A percentile compares a stretch with the other conserved stretches of the same genome.
phyloP scores from a whole-genome alignment of 2,329 filamentous ascomycete species.

The Dendryphion nanum region DNA sequence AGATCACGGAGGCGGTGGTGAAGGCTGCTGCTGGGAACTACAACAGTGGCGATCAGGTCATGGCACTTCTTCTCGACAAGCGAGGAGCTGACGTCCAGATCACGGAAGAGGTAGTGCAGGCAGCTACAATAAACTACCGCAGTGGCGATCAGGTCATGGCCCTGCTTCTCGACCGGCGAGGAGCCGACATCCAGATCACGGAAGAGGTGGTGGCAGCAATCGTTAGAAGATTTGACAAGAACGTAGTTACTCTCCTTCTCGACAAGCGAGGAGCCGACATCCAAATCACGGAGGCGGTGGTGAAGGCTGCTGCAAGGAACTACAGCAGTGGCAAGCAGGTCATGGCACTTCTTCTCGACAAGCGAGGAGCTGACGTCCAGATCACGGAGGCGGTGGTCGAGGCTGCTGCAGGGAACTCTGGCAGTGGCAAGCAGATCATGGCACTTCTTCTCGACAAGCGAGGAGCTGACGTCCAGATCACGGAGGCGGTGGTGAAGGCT shows the following conservation, averaged over 20 bases:
- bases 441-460: background rate
- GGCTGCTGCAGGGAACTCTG: constrained; percentile 3
- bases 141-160: background rate
- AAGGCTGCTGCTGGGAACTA: background rate
- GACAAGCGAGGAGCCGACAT: too few relatives aligned
- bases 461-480: constrained; percentile 1
- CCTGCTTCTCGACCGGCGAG: background rate
- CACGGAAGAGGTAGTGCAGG: background rate
- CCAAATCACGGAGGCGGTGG: too few relatives aligned
- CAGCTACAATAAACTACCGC: background rate
- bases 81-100: background rate
- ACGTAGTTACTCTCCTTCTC: too few relatives aligned
- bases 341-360: too few relatives aligned
- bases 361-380: too few relatives aligned
- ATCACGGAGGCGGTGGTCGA: constrained; percentile 1
- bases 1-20: constrained; percentile 3
- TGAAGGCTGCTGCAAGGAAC: too few relatives aligned
- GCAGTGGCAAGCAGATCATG: constrained; percentile 5
- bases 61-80: background rate
- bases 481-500: background rate
- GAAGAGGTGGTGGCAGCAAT: background rate
- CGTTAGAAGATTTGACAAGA: too few relatives aligned
- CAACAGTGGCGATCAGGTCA: background rate
- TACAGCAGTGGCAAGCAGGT: too few relatives aligned
- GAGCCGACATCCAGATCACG: background rate